Evolutionary conservation across 2,329 filamentous ascomycete genomes (phyloP), one percentile per base, ranked within the genome.

Genomic region (Fusarium hainanense): DNA sequence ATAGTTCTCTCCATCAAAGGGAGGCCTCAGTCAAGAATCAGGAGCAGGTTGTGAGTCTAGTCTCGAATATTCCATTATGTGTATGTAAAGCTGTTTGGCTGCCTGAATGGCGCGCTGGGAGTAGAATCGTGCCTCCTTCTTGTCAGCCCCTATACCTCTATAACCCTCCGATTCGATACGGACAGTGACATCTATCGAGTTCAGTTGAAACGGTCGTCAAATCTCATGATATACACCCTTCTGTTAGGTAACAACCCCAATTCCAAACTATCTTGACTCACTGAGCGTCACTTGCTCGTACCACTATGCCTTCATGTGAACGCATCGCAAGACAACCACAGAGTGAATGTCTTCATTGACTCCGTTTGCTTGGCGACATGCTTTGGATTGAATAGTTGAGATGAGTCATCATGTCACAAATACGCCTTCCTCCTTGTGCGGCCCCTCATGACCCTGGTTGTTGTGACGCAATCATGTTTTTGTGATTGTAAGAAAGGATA

Each of bases 141-240:
- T 54, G 49, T 46, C 51, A 48, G 46, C 58, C 58, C 62, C 60
- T 47, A 28, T 59, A 72, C 56, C 48, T 70, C 67, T 70, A 70
- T 70, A 57, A 43, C 28, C 55, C 42, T 51, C 63, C 25, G 43
- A 49, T 66, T 44, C 48, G 27, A 21, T 63, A 61, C 50, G 27
- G 49, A 57, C 67, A 56, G 59, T 51, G 40, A 57, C 54, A 57
- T 64, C 62, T 71, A 69, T 66, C 48, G 40, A 66, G 46, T 65
- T 60, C 25, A 65, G 46, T 72, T 68, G 55, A 62, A 72, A 63
- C 65, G 58, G 52, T 70, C 62, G 57, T 71, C 46, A 55, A 68
- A 72, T 62, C 57, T 70, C 66, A 60, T 69, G 64, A 66, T 62
- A 73, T 74, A 71, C 61, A 68, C 68, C 60, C 67, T 58, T 69